These are phyloP conservation scores for Pochonia chlamydosporia DNA, from an alignment of 2,329 filamentous ascomycete species.

Conservation along the genomic window DNA sequence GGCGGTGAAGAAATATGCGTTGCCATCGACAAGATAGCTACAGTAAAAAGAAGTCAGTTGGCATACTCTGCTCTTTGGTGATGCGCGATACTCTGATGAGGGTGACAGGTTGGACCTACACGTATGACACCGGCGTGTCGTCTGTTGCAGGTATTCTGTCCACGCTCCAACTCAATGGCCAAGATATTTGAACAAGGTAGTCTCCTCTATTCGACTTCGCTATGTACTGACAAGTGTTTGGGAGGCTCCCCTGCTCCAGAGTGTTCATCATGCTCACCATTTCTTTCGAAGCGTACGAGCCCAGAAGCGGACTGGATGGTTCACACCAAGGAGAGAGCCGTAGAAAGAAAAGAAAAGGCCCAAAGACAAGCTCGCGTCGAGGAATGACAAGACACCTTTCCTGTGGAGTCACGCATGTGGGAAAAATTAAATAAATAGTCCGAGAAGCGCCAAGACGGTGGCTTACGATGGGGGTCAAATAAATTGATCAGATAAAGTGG, in stretches of 20 bases:
- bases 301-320: no score
- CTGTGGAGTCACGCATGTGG: no score
- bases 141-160: slow-evolving; percentile 17
- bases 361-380: no score
- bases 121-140: slow-evolving; percentile 14
- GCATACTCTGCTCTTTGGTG: background rate
- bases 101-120: no score
- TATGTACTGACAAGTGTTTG: slow-evolving; percentile 21
- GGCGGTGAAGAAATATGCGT: slow-evolving; percentile 28
- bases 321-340: no score
- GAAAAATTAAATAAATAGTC: background rate
- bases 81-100: no score
- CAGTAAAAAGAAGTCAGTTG: background rate
- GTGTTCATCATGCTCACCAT: background rate
- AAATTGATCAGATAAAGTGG: background rate
- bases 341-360: no score
- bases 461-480: background rate
- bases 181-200: slow-evolving; percentile 24
- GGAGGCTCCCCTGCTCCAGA: slow-evolving; percentile 15
- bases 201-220: slow-evolving; percentile 20
- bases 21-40: slow-evolving; percentile 29
- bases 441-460: background rate
- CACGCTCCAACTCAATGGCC: slow-evolving; percentile 21
- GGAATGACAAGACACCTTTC: no score
- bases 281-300: background rate